phyloP scores from a whole-genome alignment of 805 yeast species.

The Monosporozyma unispora region DNA sequence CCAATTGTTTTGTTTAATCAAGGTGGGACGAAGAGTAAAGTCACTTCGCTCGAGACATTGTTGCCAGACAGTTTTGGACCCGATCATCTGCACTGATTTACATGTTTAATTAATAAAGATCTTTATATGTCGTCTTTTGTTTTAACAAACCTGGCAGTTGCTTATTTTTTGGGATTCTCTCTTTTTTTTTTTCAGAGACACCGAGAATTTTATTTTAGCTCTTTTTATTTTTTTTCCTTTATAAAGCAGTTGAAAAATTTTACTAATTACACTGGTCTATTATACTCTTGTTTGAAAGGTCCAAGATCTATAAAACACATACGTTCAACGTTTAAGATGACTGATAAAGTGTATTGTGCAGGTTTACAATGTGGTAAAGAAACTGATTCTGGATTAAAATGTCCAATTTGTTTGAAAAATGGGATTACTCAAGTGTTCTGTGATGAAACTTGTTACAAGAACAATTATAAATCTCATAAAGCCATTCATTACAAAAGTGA shows the following conservation, averaged over 20 bases:
- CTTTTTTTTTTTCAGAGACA: background rate
- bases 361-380: slow-evolving; percentile 81
- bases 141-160: background rate
- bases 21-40: slow-evolving; percentile 39
- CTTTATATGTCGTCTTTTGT: background rate
- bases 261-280: background rate
- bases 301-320: background rate
- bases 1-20: slow-evolving; percentile 63
- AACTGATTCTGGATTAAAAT: slow-evolving; percentile 67
- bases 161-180: too few relatives aligned
- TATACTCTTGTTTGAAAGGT: background rate
- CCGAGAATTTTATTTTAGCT: background rate
- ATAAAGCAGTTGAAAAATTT: background rate
- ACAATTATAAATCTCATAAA: slow-evolving; percentile 67
- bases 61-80: slow-evolving; percentile 88
- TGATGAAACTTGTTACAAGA: slow-evolving; percentile 71
- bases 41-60: slow-evolving; percentile 49
- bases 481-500: slow-evolving; percentile 58
- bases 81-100: slow-evolving; percentile 36
- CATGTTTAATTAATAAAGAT: background rate
- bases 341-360: slow-evolving; percentile 40
- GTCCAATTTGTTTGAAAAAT: slow-evolving; percentile 83
- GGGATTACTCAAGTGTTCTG: slow-evolving; percentile 63
- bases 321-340: background rate
- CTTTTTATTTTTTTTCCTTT: background rate